Percentiles rank a stretch among this genome's conserved stretches.
Conservation (phyloP, 1,139 yeast genomes). For the Candida glucosophila region DNA sequence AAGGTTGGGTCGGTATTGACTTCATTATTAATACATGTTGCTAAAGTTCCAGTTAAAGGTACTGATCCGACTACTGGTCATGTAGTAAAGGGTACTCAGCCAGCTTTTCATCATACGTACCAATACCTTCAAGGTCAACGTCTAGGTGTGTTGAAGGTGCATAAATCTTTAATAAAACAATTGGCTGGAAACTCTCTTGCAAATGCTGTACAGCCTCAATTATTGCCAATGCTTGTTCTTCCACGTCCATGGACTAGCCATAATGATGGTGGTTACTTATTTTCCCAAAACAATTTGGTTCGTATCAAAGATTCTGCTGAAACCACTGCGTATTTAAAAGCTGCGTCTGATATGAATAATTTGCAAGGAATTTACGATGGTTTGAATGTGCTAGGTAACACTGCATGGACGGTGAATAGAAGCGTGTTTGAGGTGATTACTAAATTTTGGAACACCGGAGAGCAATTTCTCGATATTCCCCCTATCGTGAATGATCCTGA, state of each 20-base stretch:
- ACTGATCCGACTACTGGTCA: conserved; percentile 71
- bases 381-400: conserved; percentile 75
- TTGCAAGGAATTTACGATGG: conserved; percentile 65
- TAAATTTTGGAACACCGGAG: conserved; percentile 81
- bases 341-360: conserved; percentile 67
- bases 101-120: conserved; percentile 86
- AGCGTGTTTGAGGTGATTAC: conserved; percentile 61
- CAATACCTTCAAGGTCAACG: conserved; percentile 74
- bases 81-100: conserved; percentile 61
- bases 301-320: conserved; percentile 85
- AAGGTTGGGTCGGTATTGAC: conserved; percentile 77
- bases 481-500: conserved; percentile 44
- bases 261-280: conserved; percentile 78
- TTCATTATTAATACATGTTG: conserved; percentile 70
- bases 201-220: conserved; percentile 76
- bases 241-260: conserved; percentile 83
- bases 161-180: conserved; percentile 56
- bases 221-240: conserved; percentile 83
- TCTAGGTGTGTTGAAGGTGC: conserved; percentile 75
- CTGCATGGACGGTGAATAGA: conserved; percentile 90
- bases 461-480: conserved; percentile 76
- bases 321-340: conserved; percentile 77
- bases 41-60: conserved; percentile 71
- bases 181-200: conserved; percentile 61
- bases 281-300: conserved; percentile 53